These are phyloP conservation scores for Salinomyces thailandicus DNA, from an alignment of 2,329 filamentous ascomycete species.

Conservation along the genomic window DNA sequence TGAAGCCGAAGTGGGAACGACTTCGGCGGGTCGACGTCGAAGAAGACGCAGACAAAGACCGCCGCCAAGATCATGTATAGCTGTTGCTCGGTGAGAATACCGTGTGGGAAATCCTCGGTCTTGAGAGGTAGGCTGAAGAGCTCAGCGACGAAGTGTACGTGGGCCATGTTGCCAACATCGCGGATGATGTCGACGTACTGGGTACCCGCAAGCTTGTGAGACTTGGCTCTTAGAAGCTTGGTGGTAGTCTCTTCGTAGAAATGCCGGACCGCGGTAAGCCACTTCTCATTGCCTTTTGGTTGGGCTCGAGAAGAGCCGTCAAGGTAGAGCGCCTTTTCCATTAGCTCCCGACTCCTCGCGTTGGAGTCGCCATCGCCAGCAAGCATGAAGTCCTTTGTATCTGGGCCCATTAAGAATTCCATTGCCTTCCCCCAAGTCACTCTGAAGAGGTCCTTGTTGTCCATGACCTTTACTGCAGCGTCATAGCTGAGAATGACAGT, in stretches of 20 bases:
- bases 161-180: constrained; percentile 43
- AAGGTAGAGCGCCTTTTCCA: constrained; percentile 34
- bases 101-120: constrained; percentile 40
- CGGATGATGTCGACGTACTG: constrained; percentile 40
- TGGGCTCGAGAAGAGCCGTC: constrained; percentile 18
- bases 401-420: constrained; percentile 34
- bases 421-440: constrained; percentile 39
- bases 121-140: constrained; percentile 48
- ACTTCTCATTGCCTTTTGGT: constrained; percentile 28
- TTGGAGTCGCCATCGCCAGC: constrained; percentile 35
- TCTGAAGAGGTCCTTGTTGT: constrained; percentile 34
- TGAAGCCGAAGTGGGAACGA: constrained; percentile 43
- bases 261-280: constrained; percentile 34
- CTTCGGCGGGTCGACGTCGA: constrained; percentile 43
- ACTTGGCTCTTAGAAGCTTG: constrained; percentile 34
- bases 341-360: constrained; percentile 32
- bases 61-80: constrained; percentile 44
- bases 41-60: constrained; percentile 46
- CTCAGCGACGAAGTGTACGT: constrained; percentile 45
- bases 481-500: constrained; percentile 36
- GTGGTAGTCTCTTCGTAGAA: constrained; percentile 41
- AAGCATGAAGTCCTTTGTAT: constrained; percentile 39
- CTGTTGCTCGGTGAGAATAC: constrained; percentile 44
- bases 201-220: constrained; percentile 36
- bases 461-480: constrained; percentile 34